Conservation (phyloP, 208 protist genomes). For the Entamoeba dispar region DNA sequence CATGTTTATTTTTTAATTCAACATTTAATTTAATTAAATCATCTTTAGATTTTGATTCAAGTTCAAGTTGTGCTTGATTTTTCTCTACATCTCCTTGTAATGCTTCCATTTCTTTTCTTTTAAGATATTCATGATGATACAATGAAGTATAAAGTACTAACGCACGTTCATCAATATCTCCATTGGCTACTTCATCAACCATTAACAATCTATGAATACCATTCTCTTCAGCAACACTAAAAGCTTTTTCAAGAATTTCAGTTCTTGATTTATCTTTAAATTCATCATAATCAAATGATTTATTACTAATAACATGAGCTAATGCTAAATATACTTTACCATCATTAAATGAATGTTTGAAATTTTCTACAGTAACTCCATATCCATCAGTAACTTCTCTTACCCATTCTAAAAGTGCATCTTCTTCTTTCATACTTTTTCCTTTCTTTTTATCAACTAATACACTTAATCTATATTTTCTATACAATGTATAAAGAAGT, state of each 20-base stretch:
- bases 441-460: background rate
- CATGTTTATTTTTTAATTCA: background rate
- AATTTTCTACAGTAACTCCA: background rate
- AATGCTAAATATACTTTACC: background rate
- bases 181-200: background rate
- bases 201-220: background rate
- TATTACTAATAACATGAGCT: background rate
- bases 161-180: background rate
- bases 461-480: background rate
- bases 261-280: background rate
- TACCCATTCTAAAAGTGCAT: background rate
- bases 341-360: background rate
- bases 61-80: background rate
- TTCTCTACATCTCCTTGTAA: background rate
- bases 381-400: background rate
- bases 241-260: background rate
- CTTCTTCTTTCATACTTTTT: background rate
- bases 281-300: background rate
- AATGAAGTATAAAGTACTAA: background rate
- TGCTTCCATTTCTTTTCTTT: background rate
- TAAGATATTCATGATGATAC: background rate
- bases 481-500: background rate
- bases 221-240: background rate
- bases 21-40: background rate
- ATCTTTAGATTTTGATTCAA: background rate